phyloP scores from a whole-genome alignment of 164 flowering plant species.

The Cinnamomum chago region DNA sequence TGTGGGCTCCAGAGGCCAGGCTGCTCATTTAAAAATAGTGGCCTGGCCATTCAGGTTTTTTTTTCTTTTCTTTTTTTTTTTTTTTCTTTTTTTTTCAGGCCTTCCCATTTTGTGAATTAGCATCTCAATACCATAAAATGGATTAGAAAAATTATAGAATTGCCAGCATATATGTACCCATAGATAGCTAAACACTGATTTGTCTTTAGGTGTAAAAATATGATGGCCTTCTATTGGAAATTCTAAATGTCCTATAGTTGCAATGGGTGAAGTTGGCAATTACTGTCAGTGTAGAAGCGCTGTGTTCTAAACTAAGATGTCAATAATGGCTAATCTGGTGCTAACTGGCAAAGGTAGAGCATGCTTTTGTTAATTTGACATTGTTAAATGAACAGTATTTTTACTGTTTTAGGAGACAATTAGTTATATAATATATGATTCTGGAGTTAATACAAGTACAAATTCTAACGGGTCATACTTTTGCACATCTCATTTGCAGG shows the following conservation, averaged over 20 bases:
- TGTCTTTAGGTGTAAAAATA: no score
- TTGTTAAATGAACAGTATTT: neutral
- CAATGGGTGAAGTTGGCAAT: no score
- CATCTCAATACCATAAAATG: no score
- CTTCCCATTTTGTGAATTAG: no score
- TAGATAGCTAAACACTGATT: no score
- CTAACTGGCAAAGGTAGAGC: neutral
- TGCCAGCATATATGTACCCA: no score
- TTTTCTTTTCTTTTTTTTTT: no score
- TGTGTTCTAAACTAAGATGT: neutral
- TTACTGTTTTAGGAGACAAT: neutral
- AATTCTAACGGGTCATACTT: neutral
- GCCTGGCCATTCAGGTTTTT: no score
- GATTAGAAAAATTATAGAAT: no score
- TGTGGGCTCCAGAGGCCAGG: no score
- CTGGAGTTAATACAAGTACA: neutral
- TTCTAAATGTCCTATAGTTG: neutral
- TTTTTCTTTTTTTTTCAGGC: no score
- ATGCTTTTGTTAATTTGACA: neutral
- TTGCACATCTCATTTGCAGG: slow-evolving; percentile 36
- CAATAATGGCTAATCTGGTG: neutral
- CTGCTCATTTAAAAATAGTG: no score
- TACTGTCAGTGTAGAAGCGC: neutral
- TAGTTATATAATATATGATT: neutral
- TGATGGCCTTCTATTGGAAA: neutral